Conservation (phyloP, 257 asterid genomes). For the Leonotis leonurus region DNA sequence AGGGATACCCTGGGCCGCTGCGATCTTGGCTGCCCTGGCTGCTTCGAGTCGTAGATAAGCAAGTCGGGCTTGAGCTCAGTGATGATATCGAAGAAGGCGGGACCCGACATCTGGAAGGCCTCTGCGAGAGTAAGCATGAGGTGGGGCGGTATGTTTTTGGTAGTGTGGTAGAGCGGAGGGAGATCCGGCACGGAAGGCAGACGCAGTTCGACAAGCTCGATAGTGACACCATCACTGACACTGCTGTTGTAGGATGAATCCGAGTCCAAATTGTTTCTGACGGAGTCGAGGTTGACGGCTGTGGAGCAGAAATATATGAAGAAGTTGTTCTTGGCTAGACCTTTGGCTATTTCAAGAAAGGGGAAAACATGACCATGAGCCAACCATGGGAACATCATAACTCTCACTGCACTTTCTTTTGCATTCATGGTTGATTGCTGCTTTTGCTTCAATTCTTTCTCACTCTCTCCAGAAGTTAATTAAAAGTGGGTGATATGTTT, state of each 20-base stretch:
- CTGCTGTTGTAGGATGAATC: not conserved
- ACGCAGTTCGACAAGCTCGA: slow-evolving; percentile 23
- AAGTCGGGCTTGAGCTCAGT: slow-evolving; percentile 16
- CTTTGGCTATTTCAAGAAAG: slow-evolving; percentile 18
- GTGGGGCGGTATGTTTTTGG: slow-evolving; percentile 30
- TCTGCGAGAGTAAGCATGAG: slow-evolving; percentile 24
- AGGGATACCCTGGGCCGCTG: slow-evolving; percentile 22
- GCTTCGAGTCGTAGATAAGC: slow-evolving; percentile 24
- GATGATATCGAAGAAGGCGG: slow-evolving; percentile 13
- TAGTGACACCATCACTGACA: not conserved
- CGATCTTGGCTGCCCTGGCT: slow-evolving; percentile 26
- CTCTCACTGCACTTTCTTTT: not conserved
- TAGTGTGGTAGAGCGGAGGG: slow-evolving; percentile 36
- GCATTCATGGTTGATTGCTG: not conserved
- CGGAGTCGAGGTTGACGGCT: slow-evolving; percentile 20
- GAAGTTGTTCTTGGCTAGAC: not conserved
- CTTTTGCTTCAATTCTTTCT: not conserved
- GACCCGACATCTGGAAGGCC: slow-evolving; percentile 22
- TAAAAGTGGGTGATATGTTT: no score
- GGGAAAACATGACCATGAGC: slow-evolving; percentile 8
- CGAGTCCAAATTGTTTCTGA: not conserved
- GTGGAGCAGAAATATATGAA: slow-evolving; percentile 18
- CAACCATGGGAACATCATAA: not conserved
- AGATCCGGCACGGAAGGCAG: slow-evolving; percentile 22
- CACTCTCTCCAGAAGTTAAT: no score